These are phyloP conservation scores for Rubia peregrina DNA, from an alignment of 305 asterid species.

Conservation along the genomic window DNA sequence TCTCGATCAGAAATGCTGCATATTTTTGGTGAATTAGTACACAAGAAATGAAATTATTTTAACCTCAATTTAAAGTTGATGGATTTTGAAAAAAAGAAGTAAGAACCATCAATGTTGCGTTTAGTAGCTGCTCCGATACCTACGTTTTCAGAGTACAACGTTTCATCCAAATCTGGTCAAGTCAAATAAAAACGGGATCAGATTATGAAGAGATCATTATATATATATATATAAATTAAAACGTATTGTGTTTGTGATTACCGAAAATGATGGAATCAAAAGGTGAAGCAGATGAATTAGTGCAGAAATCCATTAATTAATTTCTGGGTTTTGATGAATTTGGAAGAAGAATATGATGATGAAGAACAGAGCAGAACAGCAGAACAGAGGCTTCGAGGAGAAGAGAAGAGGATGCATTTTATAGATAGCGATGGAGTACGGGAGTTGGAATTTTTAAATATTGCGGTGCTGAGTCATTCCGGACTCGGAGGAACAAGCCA, in stretches of 20 bases:
- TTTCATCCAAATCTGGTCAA: conserved; percentile 76
- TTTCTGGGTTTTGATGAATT: background rate
- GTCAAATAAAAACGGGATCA: background rate
- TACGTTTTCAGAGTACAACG: conserved; percentile 59
- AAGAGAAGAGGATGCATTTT: background rate
- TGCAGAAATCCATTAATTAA: conserved; percentile 43
- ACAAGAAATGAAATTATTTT: background rate
- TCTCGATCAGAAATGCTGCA: conserved; percentile 60
- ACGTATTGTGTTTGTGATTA: conserved; percentile 10
- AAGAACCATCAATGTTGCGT: conserved; percentile 64
- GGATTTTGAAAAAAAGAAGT: background rate
- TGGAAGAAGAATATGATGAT: background rate
- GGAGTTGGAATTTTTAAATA: background rate
- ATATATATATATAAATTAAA: no score
- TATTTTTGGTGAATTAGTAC: background rate
- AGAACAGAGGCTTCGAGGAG: background rate
- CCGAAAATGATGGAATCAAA: conserved; percentile 64
- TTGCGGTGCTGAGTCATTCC: background rate
- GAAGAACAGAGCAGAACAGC: background rate
- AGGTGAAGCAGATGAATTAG: conserved; percentile 28
- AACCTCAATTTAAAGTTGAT: background rate
- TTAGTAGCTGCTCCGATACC: conserved; percentile 77
- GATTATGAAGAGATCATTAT: background rate
- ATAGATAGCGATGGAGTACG: background rate
- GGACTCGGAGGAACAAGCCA: background rate